Percentiles rank a stretch among this genome's conserved stretches.
These are phyloP conservation scores for Torulaspora gathmanii DNA, from an alignment of 805 yeast genomes.

Conservation along the genomic window DNA sequence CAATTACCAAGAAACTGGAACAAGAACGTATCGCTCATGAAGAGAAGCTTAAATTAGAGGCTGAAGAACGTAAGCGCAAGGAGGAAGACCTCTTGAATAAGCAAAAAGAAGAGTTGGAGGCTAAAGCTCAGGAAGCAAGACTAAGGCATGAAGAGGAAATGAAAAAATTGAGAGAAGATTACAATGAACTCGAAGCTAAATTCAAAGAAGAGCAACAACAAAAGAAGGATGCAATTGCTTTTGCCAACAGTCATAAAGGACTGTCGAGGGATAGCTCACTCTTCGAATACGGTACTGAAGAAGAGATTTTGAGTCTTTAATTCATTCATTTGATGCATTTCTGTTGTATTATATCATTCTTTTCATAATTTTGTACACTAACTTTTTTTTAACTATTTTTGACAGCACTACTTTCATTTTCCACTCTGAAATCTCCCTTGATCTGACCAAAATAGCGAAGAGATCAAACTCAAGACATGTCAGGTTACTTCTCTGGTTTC, in stretches of 20 bases:
- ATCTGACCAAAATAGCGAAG: background rate
- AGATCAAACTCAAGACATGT: slow-evolving; percentile 3
- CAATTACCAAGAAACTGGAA: slow-evolving; percentile 29
- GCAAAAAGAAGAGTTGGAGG: slow-evolving; percentile 27
- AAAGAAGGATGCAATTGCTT: slow-evolving; percentile 7
- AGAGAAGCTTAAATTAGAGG: slow-evolving; percentile 24
- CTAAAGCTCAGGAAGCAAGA: slow-evolving; percentile 17
- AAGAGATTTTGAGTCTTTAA: slow-evolving; percentile 18
- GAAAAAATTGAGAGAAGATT: slow-evolving; percentile 18
- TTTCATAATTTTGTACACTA: background rate
- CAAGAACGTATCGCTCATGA: slow-evolving; percentile 28
- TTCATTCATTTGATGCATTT: too few species aligned
- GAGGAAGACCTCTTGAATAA: slow-evolving; percentile 24
- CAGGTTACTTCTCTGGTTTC: slow-evolving; percentile 22
- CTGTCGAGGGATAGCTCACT: slow-evolving; percentile 16
- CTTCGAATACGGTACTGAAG: slow-evolving; percentile 26
- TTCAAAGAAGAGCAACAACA: slow-evolving; percentile 18
- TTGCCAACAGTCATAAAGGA: background rate
- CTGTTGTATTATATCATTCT: slow-evolving; percentile 1
- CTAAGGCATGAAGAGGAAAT: slow-evolving; percentile 25
- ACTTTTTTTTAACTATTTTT: background rate
- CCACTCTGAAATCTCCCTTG: background rate
- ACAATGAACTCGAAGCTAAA: slow-evolving; percentile 18
- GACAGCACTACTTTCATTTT: background rate
- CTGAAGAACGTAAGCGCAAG: slow-evolving; percentile 25